Conservation (phyloP, 495 filamentous ascomycete genomes). For the Saxophila tyrrhenica region DNA sequence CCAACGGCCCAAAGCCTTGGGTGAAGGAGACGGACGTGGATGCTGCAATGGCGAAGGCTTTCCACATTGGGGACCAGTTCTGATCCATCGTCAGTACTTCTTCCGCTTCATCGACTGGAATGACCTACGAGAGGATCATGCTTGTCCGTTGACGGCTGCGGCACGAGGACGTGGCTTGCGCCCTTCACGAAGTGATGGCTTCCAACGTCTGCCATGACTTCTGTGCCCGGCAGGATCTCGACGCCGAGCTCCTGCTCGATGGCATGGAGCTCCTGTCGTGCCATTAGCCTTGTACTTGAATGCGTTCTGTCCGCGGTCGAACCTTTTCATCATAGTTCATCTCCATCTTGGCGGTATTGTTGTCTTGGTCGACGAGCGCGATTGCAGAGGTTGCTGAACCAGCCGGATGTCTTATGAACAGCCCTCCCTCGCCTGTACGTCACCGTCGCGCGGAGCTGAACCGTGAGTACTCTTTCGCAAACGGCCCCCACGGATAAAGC, state of each 20-base stretch:
- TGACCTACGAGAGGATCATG: slow-evolving; percentile 29
- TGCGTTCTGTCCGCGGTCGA: neutral
- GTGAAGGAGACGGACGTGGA: slow-evolving; percentile 42
- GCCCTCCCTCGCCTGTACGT: too few species aligned
- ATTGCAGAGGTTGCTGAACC: too few species aligned
- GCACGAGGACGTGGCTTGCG: slow-evolving; percentile 39
- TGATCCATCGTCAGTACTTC: slow-evolving; percentile 11
- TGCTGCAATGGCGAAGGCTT: slow-evolving; percentile 30
- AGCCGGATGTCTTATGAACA: too few species aligned
- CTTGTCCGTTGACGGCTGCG: slow-evolving; percentile 40
- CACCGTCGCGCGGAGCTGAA: too few species aligned
- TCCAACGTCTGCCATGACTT: slow-evolving; percentile 48
- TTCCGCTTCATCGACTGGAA: too few species aligned
- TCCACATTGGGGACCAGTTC: slow-evolving; percentile 29
- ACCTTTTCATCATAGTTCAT: slow-evolving; percentile 25
- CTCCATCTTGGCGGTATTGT: slow-evolving; percentile 21
- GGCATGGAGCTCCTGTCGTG: slow-evolving; percentile 24
- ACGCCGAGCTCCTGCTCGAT: slow-evolving; percentile 36
- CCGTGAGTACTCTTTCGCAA: neutral
- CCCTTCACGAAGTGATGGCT: slow-evolving; percentile 50
- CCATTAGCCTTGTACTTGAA: slow-evolving; percentile 1
- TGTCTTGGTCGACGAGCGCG: too few species aligned
- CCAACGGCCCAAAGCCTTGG: slow-evolving; percentile 48
- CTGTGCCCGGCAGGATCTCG: slow-evolving; percentile 50
- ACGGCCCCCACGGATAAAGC: neutral